phyloP scores from a whole-genome alignment of 2,329 filamentous ascomycete genomes.

The Penicillium sp. region DNA sequence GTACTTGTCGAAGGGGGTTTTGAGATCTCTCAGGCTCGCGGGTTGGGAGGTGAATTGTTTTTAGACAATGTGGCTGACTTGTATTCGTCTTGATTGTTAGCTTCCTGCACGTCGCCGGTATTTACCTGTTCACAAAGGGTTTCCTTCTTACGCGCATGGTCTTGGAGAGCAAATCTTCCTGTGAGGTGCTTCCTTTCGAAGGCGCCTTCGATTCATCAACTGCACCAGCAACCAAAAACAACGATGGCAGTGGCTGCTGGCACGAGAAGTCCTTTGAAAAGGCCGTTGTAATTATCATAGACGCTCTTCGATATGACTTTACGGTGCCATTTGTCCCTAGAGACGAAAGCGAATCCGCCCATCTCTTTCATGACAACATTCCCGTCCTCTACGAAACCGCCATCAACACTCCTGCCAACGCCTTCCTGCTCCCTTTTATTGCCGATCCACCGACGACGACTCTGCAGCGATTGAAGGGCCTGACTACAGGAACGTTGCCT shows the following conservation, averaged over 20 bases:
- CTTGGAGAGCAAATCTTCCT: slow-evolving; percentile 68
- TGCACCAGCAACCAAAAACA: slow-evolving; percentile 9
- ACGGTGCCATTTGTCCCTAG: slow-evolving; percentile 66
- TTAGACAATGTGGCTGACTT: slow-evolving; percentile 4
- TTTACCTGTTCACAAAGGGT: slow-evolving; percentile 89
- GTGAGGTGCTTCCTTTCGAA: slow-evolving; percentile 61
- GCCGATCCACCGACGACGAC: slow-evolving; percentile 94
- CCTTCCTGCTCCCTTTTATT: slow-evolving; percentile 89
- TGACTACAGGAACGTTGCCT: slow-evolving; percentile 90
- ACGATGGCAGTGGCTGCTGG: slow-evolving; percentile 71
- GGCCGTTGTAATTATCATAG: slow-evolving; percentile 82
- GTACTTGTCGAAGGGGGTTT: slow-evolving; percentile 14
- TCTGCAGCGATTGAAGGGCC: slow-evolving; percentile 81
- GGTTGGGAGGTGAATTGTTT: neutral
- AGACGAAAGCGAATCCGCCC: slow-evolving; percentile 42
- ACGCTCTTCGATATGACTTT: slow-evolving; percentile 94
- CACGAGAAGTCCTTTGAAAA: slow-evolving; percentile 90
- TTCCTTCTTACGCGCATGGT: slow-evolving; percentile 86
- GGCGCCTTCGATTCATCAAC: slow-evolving; percentile 22
- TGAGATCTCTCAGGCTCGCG: neutral
- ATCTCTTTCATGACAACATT: slow-evolving; percentile 79
- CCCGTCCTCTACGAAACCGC: slow-evolving; percentile 82
- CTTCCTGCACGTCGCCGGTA: slow-evolving; percentile 68
- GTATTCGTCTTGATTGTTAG: slow-evolving; percentile 33
- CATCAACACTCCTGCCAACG: slow-evolving; percentile 65